A percentile compares a stretch with the other conserved stretches of the same genome.
phyloP scores from a whole-genome alignment of 768 basidiomycete species.

The Termitomyces sp. region DNA sequence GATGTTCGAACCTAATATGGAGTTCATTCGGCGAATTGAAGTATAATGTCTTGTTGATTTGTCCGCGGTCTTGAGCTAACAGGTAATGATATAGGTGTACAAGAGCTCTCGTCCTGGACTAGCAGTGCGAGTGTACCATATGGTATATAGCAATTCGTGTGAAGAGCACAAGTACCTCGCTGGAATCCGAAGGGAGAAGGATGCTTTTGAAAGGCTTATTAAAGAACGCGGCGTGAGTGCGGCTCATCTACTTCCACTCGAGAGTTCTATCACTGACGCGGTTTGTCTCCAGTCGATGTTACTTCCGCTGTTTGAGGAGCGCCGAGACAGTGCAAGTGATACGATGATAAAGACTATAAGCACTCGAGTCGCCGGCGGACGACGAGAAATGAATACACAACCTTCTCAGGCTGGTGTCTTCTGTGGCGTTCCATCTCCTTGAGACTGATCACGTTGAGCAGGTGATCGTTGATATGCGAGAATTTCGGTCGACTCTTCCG shows the following conservation, averaged over 20 bases:
- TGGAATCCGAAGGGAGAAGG: constrained; percentile 86
- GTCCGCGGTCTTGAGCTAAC: background rate
- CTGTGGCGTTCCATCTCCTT: background rate
- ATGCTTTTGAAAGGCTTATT: constrained; percentile 89
- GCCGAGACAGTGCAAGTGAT: constrained; percentile 42
- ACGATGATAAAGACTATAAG: constrained; percentile 78
- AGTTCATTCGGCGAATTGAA: constrained; percentile 91
- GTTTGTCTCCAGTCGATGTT: constrained; percentile 72
- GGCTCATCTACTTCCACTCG: too few relatives aligned
- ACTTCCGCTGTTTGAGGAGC: constrained; percentile 73
- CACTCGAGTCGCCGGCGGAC: constrained; percentile 82
- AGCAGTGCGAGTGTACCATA: constrained; percentile 87
- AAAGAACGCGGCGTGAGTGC: constrained; percentile 81
- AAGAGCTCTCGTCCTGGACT: constrained; percentile 80
- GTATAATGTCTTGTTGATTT: constrained; percentile 34
- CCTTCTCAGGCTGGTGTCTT: constrained; percentile 51
- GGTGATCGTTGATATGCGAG: constrained; percentile 97
- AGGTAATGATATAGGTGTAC: constrained; percentile 58
- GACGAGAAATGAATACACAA: constrained; percentile 60
- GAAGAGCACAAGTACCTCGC: constrained; percentile 97
- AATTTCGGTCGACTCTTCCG: constrained; percentile 91
- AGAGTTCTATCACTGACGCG: background rate
- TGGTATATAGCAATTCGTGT: constrained; percentile 89
- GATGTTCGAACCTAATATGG: constrained; percentile 93
- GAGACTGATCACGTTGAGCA: constrained; percentile 24